phyloP scores from a whole-genome alignment of 176 grass and related monocot species.

The Poa annua region DNA sequence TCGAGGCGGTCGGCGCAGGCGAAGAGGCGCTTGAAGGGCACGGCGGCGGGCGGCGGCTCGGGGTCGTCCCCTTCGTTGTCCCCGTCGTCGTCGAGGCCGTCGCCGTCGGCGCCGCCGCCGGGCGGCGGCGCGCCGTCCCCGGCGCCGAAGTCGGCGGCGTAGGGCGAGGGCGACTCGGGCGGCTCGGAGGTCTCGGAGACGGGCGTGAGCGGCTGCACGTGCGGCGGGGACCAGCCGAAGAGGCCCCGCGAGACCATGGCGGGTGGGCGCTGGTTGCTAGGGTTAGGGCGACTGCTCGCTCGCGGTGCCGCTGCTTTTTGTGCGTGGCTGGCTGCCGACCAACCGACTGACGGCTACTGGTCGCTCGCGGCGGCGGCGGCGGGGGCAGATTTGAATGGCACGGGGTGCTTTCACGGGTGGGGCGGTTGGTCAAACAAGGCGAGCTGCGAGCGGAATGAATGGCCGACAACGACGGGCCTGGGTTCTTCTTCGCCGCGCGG shows the following conservation, averaged over 20 bases:
- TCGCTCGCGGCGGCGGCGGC: neutral
- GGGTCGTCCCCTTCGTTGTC: slow-evolving; percentile 52
- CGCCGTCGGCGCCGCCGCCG: slow-evolving; percentile 52
- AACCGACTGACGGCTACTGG: neutral
- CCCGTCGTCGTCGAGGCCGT: slow-evolving; percentile 58
- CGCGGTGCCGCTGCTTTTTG: neutral
- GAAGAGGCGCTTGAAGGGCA: slow-evolving; percentile 91
- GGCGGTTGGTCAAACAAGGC: neutral
- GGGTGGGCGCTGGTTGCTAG: neutral
- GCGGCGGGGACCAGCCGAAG: slow-evolving; percentile 99
- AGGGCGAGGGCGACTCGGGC: slow-evolving; percentile 93
- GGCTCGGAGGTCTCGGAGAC: slow-evolving; percentile 96
- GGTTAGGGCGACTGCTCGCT: neutral
- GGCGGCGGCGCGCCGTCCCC: slow-evolving; percentile 55
- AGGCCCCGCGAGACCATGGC: slow-evolving; percentile 87
- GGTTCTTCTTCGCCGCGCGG: too few species aligned
- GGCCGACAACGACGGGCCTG: too few species aligned
- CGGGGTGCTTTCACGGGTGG: neutral
- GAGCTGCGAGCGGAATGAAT: too few species aligned
- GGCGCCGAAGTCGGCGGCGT: slow-evolving; percentile 57
- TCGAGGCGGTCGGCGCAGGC: slow-evolving; percentile 87
- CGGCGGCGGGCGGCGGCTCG: slow-evolving; percentile 82
- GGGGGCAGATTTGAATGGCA: slow-evolving; percentile 52
- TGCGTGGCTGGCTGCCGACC: neutral
- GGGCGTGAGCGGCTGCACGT: slow-evolving; percentile 94